Evolutionary conservation across 371 early-diverging fungal species (phyloP).

Genomic region (Rhizopus delemar): DNA sequence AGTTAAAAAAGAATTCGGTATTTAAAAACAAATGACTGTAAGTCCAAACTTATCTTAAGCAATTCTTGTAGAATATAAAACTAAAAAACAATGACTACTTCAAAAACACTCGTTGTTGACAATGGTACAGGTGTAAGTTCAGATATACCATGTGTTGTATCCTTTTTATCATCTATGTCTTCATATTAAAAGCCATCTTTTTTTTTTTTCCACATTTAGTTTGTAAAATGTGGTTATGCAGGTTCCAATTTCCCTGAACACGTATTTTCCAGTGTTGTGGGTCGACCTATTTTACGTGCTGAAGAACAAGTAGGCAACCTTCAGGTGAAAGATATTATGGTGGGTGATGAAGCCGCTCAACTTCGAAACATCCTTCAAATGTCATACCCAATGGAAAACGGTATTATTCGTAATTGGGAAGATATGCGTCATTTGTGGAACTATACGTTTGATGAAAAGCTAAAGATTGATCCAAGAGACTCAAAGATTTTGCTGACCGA

Average conservation of each 20-base stretch:
- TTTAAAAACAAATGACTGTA: neutral
- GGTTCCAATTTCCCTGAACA: conserved; percentile 95
- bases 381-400: conserved; percentile 98
- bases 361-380: conserved; percentile 88
- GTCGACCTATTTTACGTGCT: conserved; percentile 95
- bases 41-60: too few relatives aligned
- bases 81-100: conserved; percentile 43
- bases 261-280: conserved; percentile 96
- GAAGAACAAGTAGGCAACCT: conserved; percentile 85
- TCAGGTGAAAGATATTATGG: conserved; percentile 90
- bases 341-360: conserved; percentile 95
- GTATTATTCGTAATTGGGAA: conserved; percentile 97
- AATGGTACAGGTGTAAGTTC: conserved; percentile 92
- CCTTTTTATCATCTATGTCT: too few relatives aligned
- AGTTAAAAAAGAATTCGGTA: neutral
- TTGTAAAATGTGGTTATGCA: conserved; percentile 96
- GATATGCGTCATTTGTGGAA: conserved; percentile 98
- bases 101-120: conserved; percentile 89
- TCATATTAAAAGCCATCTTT: neutral
- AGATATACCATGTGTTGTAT: neutral
- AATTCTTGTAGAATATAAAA: too few relatives aligned
- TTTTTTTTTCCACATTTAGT: conserved; percentile 49
- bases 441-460: conserved; percentile 92
- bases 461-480: conserved; percentile 84
- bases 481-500: conserved; percentile 94